Evolutionary conservation across 495 filamentous ascomycete genomes (phyloP), one percentile per base, ranked within the genome.

Genomic region (Bacidia rubella): DNA sequence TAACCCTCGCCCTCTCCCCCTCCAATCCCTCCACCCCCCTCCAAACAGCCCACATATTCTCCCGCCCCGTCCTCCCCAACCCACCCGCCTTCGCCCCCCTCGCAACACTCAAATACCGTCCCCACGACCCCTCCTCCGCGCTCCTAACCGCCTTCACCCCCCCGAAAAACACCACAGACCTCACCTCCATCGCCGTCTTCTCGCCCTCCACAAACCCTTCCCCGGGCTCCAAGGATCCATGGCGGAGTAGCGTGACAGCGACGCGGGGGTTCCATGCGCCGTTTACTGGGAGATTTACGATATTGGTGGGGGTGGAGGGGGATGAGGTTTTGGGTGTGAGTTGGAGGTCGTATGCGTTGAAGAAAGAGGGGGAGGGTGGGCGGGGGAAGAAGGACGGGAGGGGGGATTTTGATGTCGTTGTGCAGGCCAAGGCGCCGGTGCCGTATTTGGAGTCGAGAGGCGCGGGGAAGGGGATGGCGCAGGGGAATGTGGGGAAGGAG

Each of bases 1-100:
- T 90, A 84, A 38, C 72, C 78, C 74, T 23, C 78, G n/a, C n/a
- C n/a, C n/a, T n/a, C n/a, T n/a, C n/a, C n/a, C 81, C 52, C 56
- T 63, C 67, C 54, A 75, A 73, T 65, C 74, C 78, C 42, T 73
- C 77, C 52, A 65, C 69, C 84, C 35, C 46, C 58, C 38, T 51
- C 50, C 17, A 35, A 55, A 29, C n/a, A 38, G 25, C 10, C 26
- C 20, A 7, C 27, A 20, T 41, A 7, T 22, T 29, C 49, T 27
- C 11, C 41, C 47, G 19, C 54, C 25, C 44, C 49, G 21, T 17
- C 47, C 54, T 48, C 49, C 54, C 45, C 44, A n/a, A 40, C 52
- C 47, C 25, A 47, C n/a, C 40, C 46, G 1, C 20, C 12, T 22
- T 45, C 32, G 11, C 52, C 12, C 53, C 45, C 45, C 45, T 42